A percentile compares a stretch with the other conserved stretches of the same genome.
phyloP scores from a whole-genome alignment of 2,329 filamentous ascomycete species.

The Xylariaceae sp. region DNA sequence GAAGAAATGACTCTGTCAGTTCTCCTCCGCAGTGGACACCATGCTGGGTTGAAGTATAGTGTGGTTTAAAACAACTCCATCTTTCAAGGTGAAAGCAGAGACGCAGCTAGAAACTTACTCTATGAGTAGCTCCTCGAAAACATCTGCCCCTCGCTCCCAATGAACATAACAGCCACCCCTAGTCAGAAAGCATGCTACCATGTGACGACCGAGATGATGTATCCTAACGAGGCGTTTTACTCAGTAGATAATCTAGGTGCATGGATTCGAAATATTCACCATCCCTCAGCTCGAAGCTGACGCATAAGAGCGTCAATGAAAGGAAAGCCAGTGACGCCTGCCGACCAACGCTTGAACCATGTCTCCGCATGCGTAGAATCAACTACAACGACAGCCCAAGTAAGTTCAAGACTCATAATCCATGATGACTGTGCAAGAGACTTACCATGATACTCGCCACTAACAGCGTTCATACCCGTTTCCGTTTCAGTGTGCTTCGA shows the following conservation, averaged over 20 bases:
- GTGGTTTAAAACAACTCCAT: too few species aligned
- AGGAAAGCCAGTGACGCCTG: constrained; percentile 69
- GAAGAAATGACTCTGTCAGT: too few species aligned
- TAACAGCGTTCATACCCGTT: constrained; percentile 44
- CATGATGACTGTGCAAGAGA: too few species aligned
- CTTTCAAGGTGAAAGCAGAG: too few species aligned
- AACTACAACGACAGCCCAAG: constrained; percentile 29
- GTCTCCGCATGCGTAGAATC: constrained; percentile 59
- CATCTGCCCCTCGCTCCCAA: constrained; percentile 75
- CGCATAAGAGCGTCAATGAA: constrained; percentile 81
- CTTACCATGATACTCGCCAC: constrained; percentile 51
- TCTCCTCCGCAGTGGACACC: too few species aligned
- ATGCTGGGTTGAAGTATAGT: too few species aligned
- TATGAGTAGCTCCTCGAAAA: constrained; percentile 72
- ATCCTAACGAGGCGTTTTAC: constrained; percentile 36
- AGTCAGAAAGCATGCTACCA: constrained; percentile 78
- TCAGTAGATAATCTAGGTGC: too few species aligned
- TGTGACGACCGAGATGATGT: constrained; percentile 72
- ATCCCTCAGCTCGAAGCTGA: constrained; percentile 66
- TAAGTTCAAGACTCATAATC: too few species aligned
- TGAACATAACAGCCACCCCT: constrained; percentile 73
- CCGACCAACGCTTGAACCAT: constrained; percentile 66
- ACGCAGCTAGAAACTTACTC: constrained; percentile 47
- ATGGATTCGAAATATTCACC: constrained; percentile 34
- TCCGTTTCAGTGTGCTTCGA: constrained; percentile 44